phyloP scores from a whole-genome alignment of 495 filamentous ascomycete genomes.

The Trichoderma gamsii region DNA sequence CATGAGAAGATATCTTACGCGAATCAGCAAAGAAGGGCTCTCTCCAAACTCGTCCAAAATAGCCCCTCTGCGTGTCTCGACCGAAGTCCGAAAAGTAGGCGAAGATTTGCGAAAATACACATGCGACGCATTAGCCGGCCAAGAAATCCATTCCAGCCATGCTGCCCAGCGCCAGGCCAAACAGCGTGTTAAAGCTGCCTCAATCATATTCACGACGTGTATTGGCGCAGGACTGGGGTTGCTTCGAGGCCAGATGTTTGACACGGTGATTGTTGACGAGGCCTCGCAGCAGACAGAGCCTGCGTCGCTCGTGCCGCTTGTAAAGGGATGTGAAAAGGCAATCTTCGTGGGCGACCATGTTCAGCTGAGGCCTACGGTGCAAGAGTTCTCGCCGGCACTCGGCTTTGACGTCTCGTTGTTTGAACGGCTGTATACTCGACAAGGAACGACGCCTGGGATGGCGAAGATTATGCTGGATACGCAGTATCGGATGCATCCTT shows the following conservation, averaged over 20 bases:
- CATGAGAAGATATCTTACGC: conserved; percentile 36
- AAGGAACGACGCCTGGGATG: conserved; percentile 13
- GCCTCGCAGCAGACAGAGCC: conserved; percentile 50
- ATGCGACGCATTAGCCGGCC: conserved; percentile 44
- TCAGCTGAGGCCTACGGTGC: conserved; percentile 46
- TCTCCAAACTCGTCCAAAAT: not conserved
- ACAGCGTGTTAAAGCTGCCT: conserved; percentile 34
- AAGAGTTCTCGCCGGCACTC: conserved; percentile 30
- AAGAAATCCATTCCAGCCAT: conserved; percentile 35
- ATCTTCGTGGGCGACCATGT: conserved; percentile 50
- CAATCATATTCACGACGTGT: conserved; percentile 46
- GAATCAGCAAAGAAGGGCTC: not conserved
- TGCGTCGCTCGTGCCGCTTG: conserved; percentile 40
- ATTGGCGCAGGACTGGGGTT: conserved; percentile 44
- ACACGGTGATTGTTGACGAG: conserved; percentile 46
- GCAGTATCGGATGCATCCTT: conserved; percentile 49
- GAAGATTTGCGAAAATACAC: conserved; percentile 38
- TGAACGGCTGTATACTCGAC: conserved; percentile 38
- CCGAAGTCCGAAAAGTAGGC: conserved; percentile 43
- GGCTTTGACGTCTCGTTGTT: conserved; percentile 47
- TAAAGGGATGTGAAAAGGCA: conserved; percentile 43
- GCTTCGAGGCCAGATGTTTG: conserved; percentile 38
- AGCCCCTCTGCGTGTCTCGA: conserved; percentile 37
- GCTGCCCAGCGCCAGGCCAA: conserved; percentile 35
- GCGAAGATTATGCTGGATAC: conserved; percentile 44